phyloP scores from a whole-genome alignment of 805 yeast genomes.

The Kodamaea leandrae region DNA sequence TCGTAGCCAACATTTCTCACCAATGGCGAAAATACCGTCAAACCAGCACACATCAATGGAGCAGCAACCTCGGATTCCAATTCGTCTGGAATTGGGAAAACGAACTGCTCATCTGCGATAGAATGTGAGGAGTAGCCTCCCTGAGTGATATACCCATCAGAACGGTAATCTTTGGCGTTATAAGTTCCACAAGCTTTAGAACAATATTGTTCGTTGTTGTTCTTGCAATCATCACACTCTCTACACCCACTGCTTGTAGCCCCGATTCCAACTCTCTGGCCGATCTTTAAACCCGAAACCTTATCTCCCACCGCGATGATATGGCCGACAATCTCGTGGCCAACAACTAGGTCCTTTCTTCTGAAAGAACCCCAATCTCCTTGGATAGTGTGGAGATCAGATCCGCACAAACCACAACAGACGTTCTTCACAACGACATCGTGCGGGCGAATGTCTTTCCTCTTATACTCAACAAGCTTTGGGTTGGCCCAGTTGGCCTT shows the following conservation, averaged over 20 bases:
- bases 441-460: conserved; percentile 24
- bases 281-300: conserved; percentile 51
- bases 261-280: conserved; percentile 79
- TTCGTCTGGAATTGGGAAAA: conserved; percentile 48
- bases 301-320: conserved; percentile 57
- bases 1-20: conserved; percentile 38
- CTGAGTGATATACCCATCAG: conserved; percentile 28
- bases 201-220: conserved; percentile 49
- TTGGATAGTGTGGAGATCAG: conserved; percentile 51
- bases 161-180: conserved; percentile 34
- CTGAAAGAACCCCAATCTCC: conserved; percentile 50
- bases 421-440: conserved; percentile 60
- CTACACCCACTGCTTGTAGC: conserved; percentile 64
- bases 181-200: conserved; percentile 50
- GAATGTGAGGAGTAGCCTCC: conserved; percentile 54
- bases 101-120: conserved; percentile 43
- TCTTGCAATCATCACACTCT: conserved; percentile 54
- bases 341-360: conserved; percentile 43
- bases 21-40: conserved; percentile 53
- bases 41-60: conserved; percentile 57
- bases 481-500: conserved; percentile 33
- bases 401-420: conserved; percentile 63
- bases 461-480: conserved; percentile 27
- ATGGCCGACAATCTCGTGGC: conserved; percentile 65
- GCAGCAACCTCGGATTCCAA: conserved; percentile 44